Percentiles rank a stretch among this genome's conserved stretches.
phyloP scores from a whole-genome alignment of 2,329 filamentous ascomycete species.

The Decorospora gaudefroyi region DNA sequence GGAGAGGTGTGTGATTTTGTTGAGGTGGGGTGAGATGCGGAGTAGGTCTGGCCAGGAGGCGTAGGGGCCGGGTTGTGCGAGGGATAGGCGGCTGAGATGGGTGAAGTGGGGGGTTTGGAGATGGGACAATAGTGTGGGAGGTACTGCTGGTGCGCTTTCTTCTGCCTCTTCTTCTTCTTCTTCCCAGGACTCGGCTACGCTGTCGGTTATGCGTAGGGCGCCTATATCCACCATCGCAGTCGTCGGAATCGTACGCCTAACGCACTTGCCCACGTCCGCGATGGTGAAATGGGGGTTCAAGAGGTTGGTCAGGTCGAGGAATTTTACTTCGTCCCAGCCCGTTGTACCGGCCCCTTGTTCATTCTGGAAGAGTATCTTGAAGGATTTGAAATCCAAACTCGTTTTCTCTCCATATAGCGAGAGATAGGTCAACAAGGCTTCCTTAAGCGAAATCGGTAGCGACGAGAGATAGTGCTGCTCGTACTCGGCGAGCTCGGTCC shows the following conservation, averaged over 20 bases:
- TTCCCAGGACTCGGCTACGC: slow-evolving; percentile 55
- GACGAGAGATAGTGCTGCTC: slow-evolving; percentile 60
- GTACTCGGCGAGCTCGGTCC: slow-evolving; percentile 61
- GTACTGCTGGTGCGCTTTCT: neutral
- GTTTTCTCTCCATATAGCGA: slow-evolving; percentile 54
- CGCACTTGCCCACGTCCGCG: slow-evolving; percentile 54
- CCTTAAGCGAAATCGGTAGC: slow-evolving; percentile 58
- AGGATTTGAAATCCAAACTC: slow-evolving; percentile 49
- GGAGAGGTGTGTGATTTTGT: slow-evolving; percentile 65
- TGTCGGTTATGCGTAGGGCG: slow-evolving; percentile 18
- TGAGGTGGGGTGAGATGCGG: slow-evolving; percentile 56
- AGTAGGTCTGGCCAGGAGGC: slow-evolving; percentile 62
- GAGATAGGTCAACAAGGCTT: slow-evolving; percentile 61
- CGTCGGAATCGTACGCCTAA: slow-evolving; percentile 26
- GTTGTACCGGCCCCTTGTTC: slow-evolving; percentile 40
- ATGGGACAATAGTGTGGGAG: slow-evolving; percentile 17
- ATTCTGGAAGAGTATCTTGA: slow-evolving; percentile 57
- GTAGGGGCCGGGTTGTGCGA: slow-evolving; percentile 56
- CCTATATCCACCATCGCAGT: slow-evolving; percentile 20
- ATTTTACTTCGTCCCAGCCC: slow-evolving; percentile 52
- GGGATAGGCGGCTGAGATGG: slow-evolving; percentile 61
- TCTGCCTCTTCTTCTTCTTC: slow-evolving; percentile 50
- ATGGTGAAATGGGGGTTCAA: slow-evolving; percentile 56
- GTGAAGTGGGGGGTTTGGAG: slow-evolving; percentile 50
- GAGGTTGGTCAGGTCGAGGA: slow-evolving; percentile 59